Evolutionary conservation across 73 alveolate genomes (phyloP), one percentile per base, ranked within the genome.

Genomic region (Paramecium pentaurelia): DNA sequence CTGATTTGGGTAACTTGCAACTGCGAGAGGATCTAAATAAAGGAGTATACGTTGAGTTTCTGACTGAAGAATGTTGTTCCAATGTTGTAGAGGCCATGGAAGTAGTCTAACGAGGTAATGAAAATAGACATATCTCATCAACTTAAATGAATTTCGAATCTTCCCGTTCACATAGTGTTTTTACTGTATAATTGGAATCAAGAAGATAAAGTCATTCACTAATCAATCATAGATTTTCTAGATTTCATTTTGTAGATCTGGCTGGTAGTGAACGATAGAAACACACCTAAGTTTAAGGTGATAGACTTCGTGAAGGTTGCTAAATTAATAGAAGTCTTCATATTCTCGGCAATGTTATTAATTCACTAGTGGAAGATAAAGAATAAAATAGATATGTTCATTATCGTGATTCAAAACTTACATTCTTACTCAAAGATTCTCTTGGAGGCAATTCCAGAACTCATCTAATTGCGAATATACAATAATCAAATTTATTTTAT

Each of bases 251-350:
- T 92, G 99, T 98, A 2, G 99, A 98, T 95, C 92, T 98, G 92
- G 99, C 99, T n/a, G 99, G 99, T 38, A 95, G 99, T 95, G 99
- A 98, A 93, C 97, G 99, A 92, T 96, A 97, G 22, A 97, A 98
- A 68, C 96, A 98, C 49, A 94, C 99, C 32, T 97, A 99, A 28
- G 99, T 98, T 40, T 89, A 95, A 58, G 98, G 97, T 4, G 97
- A 95, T 44, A 95, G 98, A 45, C 93, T 96, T 16, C 95, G 98
- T 64, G 99, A 98, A 95, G 99, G 99, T n/a, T 98, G 98, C 42
- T 95, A 96, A 38, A 98, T 98, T 59, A 98, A 98, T 92, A 98
- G 96, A 90, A 97, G 99, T 30, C 96, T 98, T 36, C 93, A 97
- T 59, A 95, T 97, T 70, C 94, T 98, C 8, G 99, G 99, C 12